These are phyloP conservation scores for Salix arbutifolia DNA, from an alignment of 345 rosid species.

Conservation along the genomic window DNA sequence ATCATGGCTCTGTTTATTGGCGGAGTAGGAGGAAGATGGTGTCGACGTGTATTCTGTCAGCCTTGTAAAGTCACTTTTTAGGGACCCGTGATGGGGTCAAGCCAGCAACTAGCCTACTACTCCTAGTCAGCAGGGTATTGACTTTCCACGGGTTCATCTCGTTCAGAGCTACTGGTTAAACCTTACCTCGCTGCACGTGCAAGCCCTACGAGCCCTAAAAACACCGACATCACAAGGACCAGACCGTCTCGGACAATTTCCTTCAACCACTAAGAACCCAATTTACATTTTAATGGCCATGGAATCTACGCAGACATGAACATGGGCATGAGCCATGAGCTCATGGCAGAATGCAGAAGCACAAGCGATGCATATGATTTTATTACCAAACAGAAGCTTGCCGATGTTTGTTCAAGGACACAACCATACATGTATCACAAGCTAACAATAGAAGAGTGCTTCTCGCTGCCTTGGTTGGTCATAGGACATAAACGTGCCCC, in stretches of 20 bases:
- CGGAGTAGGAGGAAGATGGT: too few species aligned
- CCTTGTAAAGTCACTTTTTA: too few species aligned
- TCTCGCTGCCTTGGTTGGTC: background rate
- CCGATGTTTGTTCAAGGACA: background rate
- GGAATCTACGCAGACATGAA: background rate
- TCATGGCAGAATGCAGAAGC: background rate
- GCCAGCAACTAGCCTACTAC: too few species aligned
- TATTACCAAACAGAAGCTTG: background rate
- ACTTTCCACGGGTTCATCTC: too few species aligned
- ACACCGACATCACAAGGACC: background rate
- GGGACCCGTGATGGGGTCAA: too few species aligned
- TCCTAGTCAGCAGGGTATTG: too few species aligned
- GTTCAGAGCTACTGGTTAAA: too few species aligned
- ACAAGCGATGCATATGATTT: background rate
- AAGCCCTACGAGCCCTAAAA: background rate
- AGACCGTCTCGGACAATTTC: background rate
- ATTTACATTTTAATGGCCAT: background rate
- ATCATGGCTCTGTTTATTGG: too few species aligned
- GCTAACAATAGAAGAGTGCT: background rate
- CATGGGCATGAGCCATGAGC: background rate
- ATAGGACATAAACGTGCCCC: background rate
- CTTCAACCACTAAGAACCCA: background rate
- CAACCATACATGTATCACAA: background rate
- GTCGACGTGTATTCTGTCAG: too few species aligned
- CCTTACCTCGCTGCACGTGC: background rate